A percentile compares a stretch with the other conserved stretches of the same genome.
These are phyloP conservation scores for Fonsecaea nubica DNA, from an alignment of 2,329 filamentous ascomycete species.

Conservation along the genomic window DNA sequence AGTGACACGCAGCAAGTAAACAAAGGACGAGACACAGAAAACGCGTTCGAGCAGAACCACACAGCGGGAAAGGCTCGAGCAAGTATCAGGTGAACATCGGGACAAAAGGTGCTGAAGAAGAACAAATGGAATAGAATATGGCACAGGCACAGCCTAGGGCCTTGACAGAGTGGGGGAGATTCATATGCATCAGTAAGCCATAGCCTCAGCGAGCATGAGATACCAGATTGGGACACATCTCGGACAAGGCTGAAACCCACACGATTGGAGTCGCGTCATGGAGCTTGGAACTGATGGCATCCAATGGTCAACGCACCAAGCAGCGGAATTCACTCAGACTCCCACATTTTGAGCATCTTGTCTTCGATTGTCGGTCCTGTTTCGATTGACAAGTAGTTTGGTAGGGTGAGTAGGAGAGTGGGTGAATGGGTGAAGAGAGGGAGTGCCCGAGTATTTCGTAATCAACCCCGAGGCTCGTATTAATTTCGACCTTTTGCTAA, in stretches of 20 bases:
- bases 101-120: conserved; percentile 5
- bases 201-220: conserved; percentile 25
- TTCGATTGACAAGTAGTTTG: too few relatives aligned
- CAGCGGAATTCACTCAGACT: not conserved
- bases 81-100: conserved; percentile 16
- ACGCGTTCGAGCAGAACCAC: conserved; percentile 12
- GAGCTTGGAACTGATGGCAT: not conserved
- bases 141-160: not conserved
- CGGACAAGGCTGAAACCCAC: conserved; percentile 6
- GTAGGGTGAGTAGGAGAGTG: too few relatives aligned
- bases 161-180: conserved; percentile 4
- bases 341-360: not conserved
- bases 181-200: conserved; percentile 27
- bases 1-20: conserved; percentile 2
- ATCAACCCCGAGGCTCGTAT: not conserved
- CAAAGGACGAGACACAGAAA: conserved; percentile 4
- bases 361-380: not conserved
- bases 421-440: too few relatives aligned
- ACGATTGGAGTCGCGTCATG: not conserved
- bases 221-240: conserved; percentile 20
- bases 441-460: conserved; percentile 4
- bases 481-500: not conserved
- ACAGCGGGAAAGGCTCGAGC: conserved; percentile 7
- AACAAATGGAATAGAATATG: not conserved
- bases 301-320: not conserved